Percentiles rank a stretch among this genome's conserved stretches.
These are phyloP conservation scores for Ambrosiella cleistominuta DNA, from an alignment of 2,329 filamentous ascomycete species.

Conservation along the genomic window DNA sequence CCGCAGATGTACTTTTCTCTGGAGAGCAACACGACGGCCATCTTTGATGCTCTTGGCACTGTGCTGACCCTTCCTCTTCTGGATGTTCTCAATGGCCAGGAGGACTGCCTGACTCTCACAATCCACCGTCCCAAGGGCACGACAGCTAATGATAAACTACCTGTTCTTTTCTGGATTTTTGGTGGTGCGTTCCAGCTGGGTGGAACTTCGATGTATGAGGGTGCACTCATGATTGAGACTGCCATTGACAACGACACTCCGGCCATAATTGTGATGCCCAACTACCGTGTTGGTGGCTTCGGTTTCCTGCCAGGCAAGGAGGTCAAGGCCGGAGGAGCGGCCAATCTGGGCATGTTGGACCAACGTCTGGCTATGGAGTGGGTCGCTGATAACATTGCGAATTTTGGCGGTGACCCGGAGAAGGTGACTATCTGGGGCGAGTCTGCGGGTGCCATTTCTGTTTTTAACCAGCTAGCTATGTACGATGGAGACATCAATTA, in stretches of 20 bases:
- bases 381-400: slow-evolving; percentile 45
- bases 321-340: slow-evolving; percentile 33
- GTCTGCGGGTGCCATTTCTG: slow-evolving; percentile 40
- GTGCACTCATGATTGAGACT: slow-evolving; percentile 19
- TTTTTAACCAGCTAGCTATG: slow-evolving; percentile 43
- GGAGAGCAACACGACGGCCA: slow-evolving; percentile 18
- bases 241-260: slow-evolving; percentile 30
- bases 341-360: slow-evolving; percentile 43
- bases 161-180: slow-evolving; percentile 40
- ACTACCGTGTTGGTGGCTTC: slow-evolving; percentile 46
- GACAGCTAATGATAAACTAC: slow-evolving; percentile 26
- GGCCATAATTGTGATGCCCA: slow-evolving; percentile 45
- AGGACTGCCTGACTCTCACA: slow-evolving; percentile 35
- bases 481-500: slow-evolving; percentile 45
- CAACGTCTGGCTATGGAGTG: slow-evolving; percentile 43
- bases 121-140: slow-evolving; percentile 29
- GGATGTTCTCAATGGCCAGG: slow-evolving; percentile 25
- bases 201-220: slow-evolving; percentile 23
- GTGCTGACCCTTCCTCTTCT: slow-evolving; percentile 28
- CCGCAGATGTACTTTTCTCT: slow-evolving; percentile 40
- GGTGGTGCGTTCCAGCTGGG: slow-evolving; percentile 31
- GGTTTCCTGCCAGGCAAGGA: slow-evolving; percentile 43
- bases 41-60: slow-evolving; percentile 22
- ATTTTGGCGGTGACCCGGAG: slow-evolving; percentile 47
- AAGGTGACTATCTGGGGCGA: slow-evolving; percentile 52